A percentile compares a stretch with the other conserved stretches of the same genome.
Evolutionary conservation across 129 eudicot species (phyloP).

Genomic region (Tagetes patula): DNA sequence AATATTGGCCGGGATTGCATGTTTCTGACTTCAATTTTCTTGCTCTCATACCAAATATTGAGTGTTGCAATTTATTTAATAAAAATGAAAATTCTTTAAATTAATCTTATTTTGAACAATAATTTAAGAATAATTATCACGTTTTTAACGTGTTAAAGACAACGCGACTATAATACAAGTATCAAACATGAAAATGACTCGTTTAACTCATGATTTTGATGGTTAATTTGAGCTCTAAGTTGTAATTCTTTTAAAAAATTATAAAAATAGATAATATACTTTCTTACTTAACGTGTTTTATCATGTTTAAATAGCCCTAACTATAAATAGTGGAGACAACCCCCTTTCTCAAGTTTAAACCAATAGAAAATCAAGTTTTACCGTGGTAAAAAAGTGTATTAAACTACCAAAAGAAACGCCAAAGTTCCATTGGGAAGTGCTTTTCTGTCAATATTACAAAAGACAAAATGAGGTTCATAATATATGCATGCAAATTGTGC

Average conservation of each 20-base stretch:
- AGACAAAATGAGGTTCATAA: constrained; percentile 46
- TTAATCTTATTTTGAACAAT: background rate
- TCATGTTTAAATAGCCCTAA: too few relatives aligned
- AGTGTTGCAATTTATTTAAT: background rate
- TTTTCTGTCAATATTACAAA: constrained; percentile 58
- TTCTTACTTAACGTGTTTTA: too few relatives aligned
- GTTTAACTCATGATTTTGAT: too few relatives aligned
- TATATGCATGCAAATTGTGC: constrained; percentile 30
- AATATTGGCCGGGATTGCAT: background rate
- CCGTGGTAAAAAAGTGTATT: constrained; percentile 8
- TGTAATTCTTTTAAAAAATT: too few relatives aligned
- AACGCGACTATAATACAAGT: too few relatives aligned
- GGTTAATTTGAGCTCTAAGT: too few relatives aligned
- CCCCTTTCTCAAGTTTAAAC: too few relatives aligned
- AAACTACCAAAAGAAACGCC: constrained; percentile 58
- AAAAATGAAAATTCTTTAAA: too few relatives aligned
- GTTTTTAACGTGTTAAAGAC: too few relatives aligned
- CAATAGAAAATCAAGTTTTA: background rate
- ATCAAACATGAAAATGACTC: too few relatives aligned
- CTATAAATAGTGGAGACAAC: too few relatives aligned
- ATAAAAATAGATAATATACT: too few relatives aligned
- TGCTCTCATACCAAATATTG: background rate
- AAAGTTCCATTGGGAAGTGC: constrained; percentile 64
- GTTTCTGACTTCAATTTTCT: background rate
- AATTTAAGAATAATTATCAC: background rate